Evolutionary conservation across 495 filamentous ascomycete genomes (phyloP), one percentile per base, ranked within the genome.

Genomic region (Lasiosphaeria hispida): DNA sequence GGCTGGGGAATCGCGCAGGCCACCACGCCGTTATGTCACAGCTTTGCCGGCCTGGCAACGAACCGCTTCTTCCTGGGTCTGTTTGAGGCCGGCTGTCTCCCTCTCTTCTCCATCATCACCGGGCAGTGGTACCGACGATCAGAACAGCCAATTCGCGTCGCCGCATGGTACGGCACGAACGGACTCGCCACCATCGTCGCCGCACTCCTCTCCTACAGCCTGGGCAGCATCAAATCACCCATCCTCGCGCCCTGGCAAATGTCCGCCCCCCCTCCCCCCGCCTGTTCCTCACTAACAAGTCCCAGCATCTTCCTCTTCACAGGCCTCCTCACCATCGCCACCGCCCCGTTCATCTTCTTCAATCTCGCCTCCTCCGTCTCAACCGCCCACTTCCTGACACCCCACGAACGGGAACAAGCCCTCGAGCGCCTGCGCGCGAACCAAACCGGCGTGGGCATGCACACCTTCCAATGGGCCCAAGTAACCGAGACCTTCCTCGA

Each of bases 121-220:
- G 68, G 68, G 17, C 71, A 77, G 75, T 89, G 84, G 84, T 90
- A 88, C 58, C 82, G 83, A 0, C 77, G 82, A 10, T 73, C 77
- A 1, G 85, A 89, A 63, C 80, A 85, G 57, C 81, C 84, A 0
- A 71, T 83, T 1, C 74, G 87, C 11, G 85, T 87, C 17, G 80
- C 79, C 4, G 74, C 84, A 11, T 89, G 86, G 86, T 89, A 86
- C 64, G 78, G 77, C 18, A 85, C 84, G 5, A 77, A 87, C 35
- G 87, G 85, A 0, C 54, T 80, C 9, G 86, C 82, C 1, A 87
- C 84, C 45, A 87, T 88, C 11, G 52, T 85, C 43, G 86, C 85
- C 0, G 81, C 84, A 1, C 58, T 85, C 10, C 64, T 88, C 13
- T 86, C 83, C 0, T 88, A 79, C 39, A 84, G 83, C 0, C 60